Evolutionary conservation across 2,329 filamentous ascomycete genomes (phyloP).

Genomic region (Cordyceps militaris): DNA sequence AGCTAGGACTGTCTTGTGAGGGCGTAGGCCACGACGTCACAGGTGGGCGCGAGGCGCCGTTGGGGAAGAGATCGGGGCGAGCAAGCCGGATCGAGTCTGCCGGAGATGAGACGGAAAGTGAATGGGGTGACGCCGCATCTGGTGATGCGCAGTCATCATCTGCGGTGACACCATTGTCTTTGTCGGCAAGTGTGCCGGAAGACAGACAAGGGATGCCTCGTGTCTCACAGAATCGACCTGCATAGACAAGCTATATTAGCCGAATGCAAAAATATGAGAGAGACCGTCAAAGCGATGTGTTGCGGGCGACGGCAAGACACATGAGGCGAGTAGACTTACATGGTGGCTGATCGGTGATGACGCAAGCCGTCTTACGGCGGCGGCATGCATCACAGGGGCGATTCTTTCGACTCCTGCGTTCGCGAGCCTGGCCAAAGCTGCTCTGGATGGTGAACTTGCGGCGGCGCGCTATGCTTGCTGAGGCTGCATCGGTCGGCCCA

Average conservation of each 20-base stretch:
- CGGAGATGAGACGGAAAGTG: constrained; percentile 3
- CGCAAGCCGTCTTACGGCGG: constrained; percentile 39
- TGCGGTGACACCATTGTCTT: background rate
- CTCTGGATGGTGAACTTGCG: constrained; percentile 36
- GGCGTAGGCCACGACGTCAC: constrained; percentile 3
- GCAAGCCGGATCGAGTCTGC: constrained; percentile 6
- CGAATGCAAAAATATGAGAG: background rate
- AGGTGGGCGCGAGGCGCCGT: background rate
- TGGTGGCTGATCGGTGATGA: constrained; percentile 36
- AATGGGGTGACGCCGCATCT: constrained; percentile 6
- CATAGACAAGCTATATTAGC: background rate
- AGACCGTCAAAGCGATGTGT: background rate
- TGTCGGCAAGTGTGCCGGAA: constrained; percentile 8
- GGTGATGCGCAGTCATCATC: background rate
- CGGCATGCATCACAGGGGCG: constrained; percentile 40
- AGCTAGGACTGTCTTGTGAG: constrained; percentile 10
- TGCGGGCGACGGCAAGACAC: background rate
- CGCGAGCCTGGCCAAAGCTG: constrained; percentile 33
- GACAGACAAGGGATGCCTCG: constrained; percentile 13
- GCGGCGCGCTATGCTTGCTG: constrained; percentile 12
- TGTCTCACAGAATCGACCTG: constrained; percentile 13
- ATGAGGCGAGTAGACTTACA: constrained; percentile 27
- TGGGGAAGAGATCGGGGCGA: background rate
- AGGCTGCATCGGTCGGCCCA: background rate
- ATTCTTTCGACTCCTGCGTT: constrained; percentile 38